phyloP scores from a whole-genome alignment of 1,139 yeast species.

The Yamadazyma kanchanaburiensis region DNA sequence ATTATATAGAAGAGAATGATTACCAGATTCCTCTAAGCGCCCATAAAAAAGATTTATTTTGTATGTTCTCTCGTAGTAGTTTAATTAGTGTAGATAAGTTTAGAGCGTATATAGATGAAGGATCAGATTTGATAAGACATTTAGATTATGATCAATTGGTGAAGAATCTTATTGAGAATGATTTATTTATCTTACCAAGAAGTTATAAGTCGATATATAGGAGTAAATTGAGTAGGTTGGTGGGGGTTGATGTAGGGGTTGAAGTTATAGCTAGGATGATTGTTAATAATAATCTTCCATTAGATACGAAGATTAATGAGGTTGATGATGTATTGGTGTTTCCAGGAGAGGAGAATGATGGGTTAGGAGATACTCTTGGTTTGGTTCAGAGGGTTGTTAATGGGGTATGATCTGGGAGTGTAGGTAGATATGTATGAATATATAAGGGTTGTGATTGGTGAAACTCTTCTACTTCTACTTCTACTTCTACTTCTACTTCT shows the following conservation, averaged over 20 bases:
- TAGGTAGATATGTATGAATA: too few species aligned
- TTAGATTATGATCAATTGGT: constrained; percentile 15
- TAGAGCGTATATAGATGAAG: constrained; percentile 14
- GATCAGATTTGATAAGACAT: constrained; percentile 10
- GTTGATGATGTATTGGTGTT: constrained; percentile 22
- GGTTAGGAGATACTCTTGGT: too few species aligned
- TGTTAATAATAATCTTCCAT: constrained; percentile 27
- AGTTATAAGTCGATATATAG: constrained; percentile 27
- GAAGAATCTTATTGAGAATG: constrained; percentile 29
- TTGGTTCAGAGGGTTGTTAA: too few species aligned
- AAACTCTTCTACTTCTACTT: too few species aligned
- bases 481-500: too few species aligned
- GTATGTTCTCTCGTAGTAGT: constrained; percentile 10
- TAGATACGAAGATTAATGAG: constrained; percentile 33
- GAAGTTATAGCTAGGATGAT: constrained; percentile 31
- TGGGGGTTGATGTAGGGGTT: constrained; percentile 19
- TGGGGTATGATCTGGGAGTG: too few species aligned
- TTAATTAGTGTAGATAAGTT: constrained; percentile 18
- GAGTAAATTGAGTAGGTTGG: constrained; percentile 15
- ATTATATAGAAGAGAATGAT: constrained; percentile 6
- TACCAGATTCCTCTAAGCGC: constrained; percentile 4
- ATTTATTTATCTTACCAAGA: constrained; percentile 25
- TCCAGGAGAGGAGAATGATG: too few species aligned
- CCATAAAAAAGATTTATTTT: constrained; percentile 4
- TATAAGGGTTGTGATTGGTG: too few species aligned